Conservation (phyloP, 1,284 basidiomycete genomes). For the Heliocybe sulcata region DNA sequence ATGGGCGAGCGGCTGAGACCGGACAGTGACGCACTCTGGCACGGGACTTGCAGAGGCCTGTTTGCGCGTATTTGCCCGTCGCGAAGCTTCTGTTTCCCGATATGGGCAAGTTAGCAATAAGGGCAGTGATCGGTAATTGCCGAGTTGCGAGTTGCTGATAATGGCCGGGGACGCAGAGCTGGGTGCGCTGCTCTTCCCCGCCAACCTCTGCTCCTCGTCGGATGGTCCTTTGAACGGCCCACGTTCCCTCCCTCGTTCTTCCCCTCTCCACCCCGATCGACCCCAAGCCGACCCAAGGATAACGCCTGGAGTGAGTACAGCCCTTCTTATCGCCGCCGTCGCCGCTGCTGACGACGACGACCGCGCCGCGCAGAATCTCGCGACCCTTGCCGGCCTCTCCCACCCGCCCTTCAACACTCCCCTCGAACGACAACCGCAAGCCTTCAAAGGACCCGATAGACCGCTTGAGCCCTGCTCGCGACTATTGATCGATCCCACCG, state of each 20-base stretch:
- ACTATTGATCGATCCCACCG: conserved; percentile 9
- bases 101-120: neutral
- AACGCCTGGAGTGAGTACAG: neutral
- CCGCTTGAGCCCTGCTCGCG: conserved; percentile 74
- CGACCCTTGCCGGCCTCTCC: conserved; percentile 78
- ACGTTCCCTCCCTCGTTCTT: neutral
- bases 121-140: neutral
- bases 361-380: neutral
- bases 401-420: conserved; percentile 29
- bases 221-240: conserved; percentile 3
- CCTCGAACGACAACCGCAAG: conserved; percentile 24
- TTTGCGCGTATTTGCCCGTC: neutral
- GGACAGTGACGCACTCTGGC: too few relatives aligned
- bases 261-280: neutral
- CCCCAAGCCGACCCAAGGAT: conserved; percentile 2
- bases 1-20: too few relatives aligned
- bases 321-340: neutral
- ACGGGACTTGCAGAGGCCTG: neutral
- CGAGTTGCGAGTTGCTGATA: neutral
- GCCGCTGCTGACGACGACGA: neutral
- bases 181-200: neutral
- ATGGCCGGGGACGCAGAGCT: neutral
- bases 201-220: neutral
- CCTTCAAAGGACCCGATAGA: conserved; percentile 23
- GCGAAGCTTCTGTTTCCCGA: neutral